Evolutionary conservation across 192 early-diverging fungal genomes (phyloP), one percentile per base, ranked within the genome.

Genomic region (Obelidium mucronatum): DNA sequence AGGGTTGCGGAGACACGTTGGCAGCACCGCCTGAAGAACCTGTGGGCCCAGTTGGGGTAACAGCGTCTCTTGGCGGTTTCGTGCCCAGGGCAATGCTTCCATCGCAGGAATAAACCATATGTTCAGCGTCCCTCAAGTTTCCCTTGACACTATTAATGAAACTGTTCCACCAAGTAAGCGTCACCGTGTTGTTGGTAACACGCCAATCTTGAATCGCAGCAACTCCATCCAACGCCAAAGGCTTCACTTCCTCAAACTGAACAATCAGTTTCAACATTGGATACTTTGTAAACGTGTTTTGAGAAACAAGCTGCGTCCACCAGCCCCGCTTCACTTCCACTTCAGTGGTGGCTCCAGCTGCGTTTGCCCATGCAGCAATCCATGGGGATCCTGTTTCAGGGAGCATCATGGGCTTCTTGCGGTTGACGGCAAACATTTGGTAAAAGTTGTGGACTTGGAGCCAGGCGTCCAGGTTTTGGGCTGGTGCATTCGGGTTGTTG

Each of bases 321-420:
- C 59, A 60, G 11, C 59, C 59, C 33, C 33, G 15, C 26, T 60
- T 60, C n/a, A 60, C 28, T 13, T 22, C 59, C 28, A 30, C 33
- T 60, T 13, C 59, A 8, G 59, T 26, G 8, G 33, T 30, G 59
- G 59, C 59, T 11, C 59, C 59, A 60, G 59, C 11, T 31, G 33
- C 17, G 28, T 60, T 60, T 8, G 59, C 59, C 59, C 59, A 60
- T 31, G 59, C 59, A 13, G 64, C 3, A 66, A 66, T 66, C 28
- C 28, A 80, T 17, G 80, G 78, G 3, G 81, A 58, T 24, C 78
- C 77, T 0, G 81, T 81, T 58, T 86, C 85, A 13, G 51, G 85
- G 67, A 86, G 33, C 54, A 81, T 79, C 55, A 86, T 61, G 5
- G 85, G 85, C 75, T 86, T 86, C 61, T 77, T 77, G 11, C 51